Conservation (phyloP, 768 basidiomycete genomes). For the Multifurca ochricompacta region DNA sequence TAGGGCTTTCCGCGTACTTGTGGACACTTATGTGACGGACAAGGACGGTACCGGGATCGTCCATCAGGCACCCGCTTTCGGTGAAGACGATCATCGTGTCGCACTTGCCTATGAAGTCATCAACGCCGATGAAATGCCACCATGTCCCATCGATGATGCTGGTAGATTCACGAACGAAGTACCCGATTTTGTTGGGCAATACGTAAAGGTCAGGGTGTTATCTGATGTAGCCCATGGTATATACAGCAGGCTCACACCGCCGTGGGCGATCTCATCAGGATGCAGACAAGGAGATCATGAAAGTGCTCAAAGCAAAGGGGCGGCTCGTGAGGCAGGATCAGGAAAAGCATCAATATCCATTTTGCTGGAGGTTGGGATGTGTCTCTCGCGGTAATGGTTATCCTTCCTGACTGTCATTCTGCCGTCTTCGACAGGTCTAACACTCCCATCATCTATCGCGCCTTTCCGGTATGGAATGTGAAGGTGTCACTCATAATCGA, state of each 20-base stretch:
- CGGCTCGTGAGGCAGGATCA: slow-evolving; percentile 84
- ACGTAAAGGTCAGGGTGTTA: slow-evolving; percentile 68
- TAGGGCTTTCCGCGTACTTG: slow-evolving; percentile 80
- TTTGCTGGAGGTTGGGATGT: slow-evolving; percentile 84
- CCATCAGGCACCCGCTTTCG: slow-evolving; percentile 96
- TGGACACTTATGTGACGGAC: slow-evolving; percentile 90
- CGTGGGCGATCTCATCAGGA: slow-evolving; percentile 37
- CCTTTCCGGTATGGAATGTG: slow-evolving; percentile 95
- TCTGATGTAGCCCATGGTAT: not conserved
- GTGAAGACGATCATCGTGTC: slow-evolving; percentile 97
- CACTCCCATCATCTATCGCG: slow-evolving; percentile 92
- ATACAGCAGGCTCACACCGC: not conserved
- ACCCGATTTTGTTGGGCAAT: slow-evolving; percentile 76
- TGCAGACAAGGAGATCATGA: slow-evolving; percentile 93
- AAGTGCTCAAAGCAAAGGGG: slow-evolving; percentile 78
- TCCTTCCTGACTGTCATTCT: not conserved
- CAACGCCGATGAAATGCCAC: slow-evolving; percentile 86
- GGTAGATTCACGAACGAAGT: slow-evolving; percentile 87
- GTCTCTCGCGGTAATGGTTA: not conserved
- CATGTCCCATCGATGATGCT: slow-evolving; percentile 89
- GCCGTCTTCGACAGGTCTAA: slow-evolving; percentile 54
- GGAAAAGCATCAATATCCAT: slow-evolving; percentile 87
- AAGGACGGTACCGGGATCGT: slow-evolving; percentile 96
- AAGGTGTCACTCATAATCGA: slow-evolving; percentile 79
- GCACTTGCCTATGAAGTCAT: slow-evolving; percentile 78